These are phyloP conservation scores for Pseudonitzschia delicatissima DNA, from an alignment of 108 stramenopile species.

Conservation along the genomic window DNA sequence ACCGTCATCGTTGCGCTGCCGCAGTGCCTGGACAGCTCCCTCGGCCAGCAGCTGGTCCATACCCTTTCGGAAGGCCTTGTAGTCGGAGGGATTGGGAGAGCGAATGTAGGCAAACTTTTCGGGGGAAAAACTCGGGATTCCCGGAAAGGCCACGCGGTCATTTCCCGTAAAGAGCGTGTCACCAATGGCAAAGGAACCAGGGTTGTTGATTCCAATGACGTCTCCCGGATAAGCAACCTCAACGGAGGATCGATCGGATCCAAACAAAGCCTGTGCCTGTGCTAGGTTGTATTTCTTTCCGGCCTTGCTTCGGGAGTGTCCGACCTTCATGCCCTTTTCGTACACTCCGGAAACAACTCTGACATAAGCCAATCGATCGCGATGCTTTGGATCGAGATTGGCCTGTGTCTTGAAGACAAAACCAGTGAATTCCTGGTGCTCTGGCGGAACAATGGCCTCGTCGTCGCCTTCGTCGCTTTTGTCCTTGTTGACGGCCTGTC, in stretches of 20 bases:
- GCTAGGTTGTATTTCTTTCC: slow-evolving; percentile 87
- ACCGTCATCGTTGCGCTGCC: slow-evolving; percentile 91
- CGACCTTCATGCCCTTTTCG: slow-evolving; percentile 94
- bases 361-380: slow-evolving; percentile 93
- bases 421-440: slow-evolving; percentile 88
- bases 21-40: slow-evolving; percentile 91
- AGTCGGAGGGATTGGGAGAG: slow-evolving; percentile 86
- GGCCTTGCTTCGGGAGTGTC: slow-evolving; percentile 76
- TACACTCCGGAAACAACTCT: slow-evolving; percentile 87
- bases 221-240: slow-evolving; percentile 94
- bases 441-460: slow-evolving; percentile 57
- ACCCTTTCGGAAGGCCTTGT: slow-evolving; percentile 93
- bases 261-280: slow-evolving; percentile 94
- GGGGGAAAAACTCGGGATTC: slow-evolving; percentile 92
- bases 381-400: slow-evolving; percentile 94
- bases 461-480: slow-evolving; percentile 47
- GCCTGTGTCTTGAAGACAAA: slow-evolving; percentile 97
- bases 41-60: slow-evolving; percentile 90
- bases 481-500: slow-evolving; percentile 38
- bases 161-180: slow-evolving; percentile 84
- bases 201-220: slow-evolving; percentile 97
- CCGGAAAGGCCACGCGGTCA: slow-evolving; percentile 78
- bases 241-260: slow-evolving; percentile 83
- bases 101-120: slow-evolving; percentile 92
- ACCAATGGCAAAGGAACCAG: slow-evolving; percentile 87